Evolutionary conservation across 208 protist species (phyloP), one percentile per base, ranked within the genome.

Genomic region (Acanthamoeba healyi): DNA sequence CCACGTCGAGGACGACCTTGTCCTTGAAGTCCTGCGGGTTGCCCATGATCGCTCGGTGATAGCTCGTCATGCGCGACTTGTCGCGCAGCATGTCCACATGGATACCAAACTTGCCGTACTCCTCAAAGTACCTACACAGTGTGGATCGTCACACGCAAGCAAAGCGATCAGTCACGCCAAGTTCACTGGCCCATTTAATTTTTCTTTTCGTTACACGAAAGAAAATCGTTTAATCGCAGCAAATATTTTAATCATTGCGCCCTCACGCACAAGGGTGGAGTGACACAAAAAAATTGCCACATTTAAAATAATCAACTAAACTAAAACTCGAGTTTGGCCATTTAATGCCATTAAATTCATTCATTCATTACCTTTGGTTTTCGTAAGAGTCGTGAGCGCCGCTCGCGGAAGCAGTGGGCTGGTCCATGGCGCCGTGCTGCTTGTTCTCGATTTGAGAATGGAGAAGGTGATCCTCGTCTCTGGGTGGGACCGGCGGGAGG

Each of bases 1-100:
- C 89, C 10, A 93, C 89, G 36, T 93, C 89, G 29, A 93, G 65
- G 0, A 93, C 89, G n/a, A 93, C 89, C 89, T 79, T 93, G 46
- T 79, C 89, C 89, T 93, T 93, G 89, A 93, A 90, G 36, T 49
- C 51, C 51, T 61, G 34, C 32, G 26, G 10, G 22, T 90, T 70
- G 54, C 54, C 4, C 82, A 90, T 70, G 54, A 90, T 90, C 12
- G 82, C 82, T 9, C 51, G 9, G 32, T 90, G 82, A 34, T 90
- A 90, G 51, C 54, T 90, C 1, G 36, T 67, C 44, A 67, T 90
- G 19, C 82, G 82, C 46, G 54, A 36, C 56, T 90, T 12, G 54
- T 90, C 82, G 1, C 38, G n/a, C 51, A 90, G 82, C 82, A 90
- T 90, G 36, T 90, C 82, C 54, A 42, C 46, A 67, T 90, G 82